These are phyloP conservation scores for Fimicolochytrium jonesii DNA, from an alignment of 192 early-diverging fungal genomes.

Conservation along the genomic window DNA sequence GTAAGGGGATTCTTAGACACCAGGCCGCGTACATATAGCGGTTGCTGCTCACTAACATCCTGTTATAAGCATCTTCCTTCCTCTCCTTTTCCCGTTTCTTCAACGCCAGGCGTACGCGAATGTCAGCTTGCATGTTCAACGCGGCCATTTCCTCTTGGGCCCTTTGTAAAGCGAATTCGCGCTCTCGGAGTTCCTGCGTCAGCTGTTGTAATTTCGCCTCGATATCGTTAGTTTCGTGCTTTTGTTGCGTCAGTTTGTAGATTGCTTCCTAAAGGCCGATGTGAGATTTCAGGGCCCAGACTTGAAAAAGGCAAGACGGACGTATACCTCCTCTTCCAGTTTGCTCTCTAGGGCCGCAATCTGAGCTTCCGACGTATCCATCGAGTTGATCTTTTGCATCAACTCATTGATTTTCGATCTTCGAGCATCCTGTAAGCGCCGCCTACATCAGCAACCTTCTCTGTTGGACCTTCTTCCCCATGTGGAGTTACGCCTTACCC, in stretches of 20 bases:
- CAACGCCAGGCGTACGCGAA: constrained; percentile 55
- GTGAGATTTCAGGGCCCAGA: constrained; percentile 6
- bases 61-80: constrained; percentile 33
- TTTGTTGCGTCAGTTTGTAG: too few species aligned
- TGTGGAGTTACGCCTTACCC: constrained; percentile 12
- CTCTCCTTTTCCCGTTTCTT: constrained; percentile 49
- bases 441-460: not conserved
- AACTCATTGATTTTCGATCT: constrained; percentile 29
- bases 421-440: constrained; percentile 21
- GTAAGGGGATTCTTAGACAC: too few species aligned
- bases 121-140: constrained; percentile 60
- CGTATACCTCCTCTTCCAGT: constrained; percentile 29
- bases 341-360: constrained; percentile 33
- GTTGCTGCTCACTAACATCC: too few species aligned
- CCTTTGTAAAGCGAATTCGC: constrained; percentile 39
- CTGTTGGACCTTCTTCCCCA: too few species aligned
- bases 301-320: not conserved
- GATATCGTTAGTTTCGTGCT: constrained; percentile 6
- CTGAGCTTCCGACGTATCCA: constrained; percentile 35
- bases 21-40: too few species aligned
- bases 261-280: too few species aligned
- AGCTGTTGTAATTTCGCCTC: constrained; percentile 36
- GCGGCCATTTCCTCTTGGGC: constrained; percentile 54
- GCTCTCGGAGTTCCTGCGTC: constrained; percentile 38
- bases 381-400: constrained; percentile 23